Evolutionary conservation across 805 yeast species (phyloP).

Genomic region (Monosporozyma aerobia): DNA sequence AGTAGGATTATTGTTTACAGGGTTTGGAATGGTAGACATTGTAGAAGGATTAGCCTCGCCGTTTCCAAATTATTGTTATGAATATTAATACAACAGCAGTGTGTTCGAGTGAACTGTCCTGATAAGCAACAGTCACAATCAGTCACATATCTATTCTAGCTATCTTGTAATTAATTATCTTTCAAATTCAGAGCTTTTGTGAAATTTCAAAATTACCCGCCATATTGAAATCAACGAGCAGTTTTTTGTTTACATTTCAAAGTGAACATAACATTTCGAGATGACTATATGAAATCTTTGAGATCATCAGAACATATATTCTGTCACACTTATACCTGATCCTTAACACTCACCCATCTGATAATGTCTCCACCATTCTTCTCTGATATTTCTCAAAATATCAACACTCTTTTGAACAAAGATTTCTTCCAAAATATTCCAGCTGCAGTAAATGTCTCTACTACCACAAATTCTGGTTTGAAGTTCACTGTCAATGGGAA

Average conservation of each 20-base stretch:
- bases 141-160: not conserved
- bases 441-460: constrained; percentile 80
- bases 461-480: constrained; percentile 94
- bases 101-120: not conserved
- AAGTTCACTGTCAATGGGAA: constrained; percentile 91
- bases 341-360: not conserved
- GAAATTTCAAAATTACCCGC: not conserved
- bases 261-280: not conserved
- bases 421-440: constrained; percentile 92
- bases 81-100: not conserved
- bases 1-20: not conserved
- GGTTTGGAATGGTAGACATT: not conserved
- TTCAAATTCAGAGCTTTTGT: not conserved
- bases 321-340: not conserved
- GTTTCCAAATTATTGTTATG: not conserved
- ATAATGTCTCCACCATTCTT: constrained; percentile 78
- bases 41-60: not conserved
- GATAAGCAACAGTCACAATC: not conserved
- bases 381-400: constrained; percentile 85
- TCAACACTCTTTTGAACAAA: constrained; percentile 80
- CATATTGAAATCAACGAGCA: not conserved
- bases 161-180: not conserved
- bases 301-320: not conserved
- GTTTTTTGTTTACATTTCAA: not conserved
- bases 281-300: not conserved